Percentiles rank a stretch among this genome's conserved stretches.
phyloP scores from a whole-genome alignment of 805 yeast genomes.

The Myxozyma udenii region DNA sequence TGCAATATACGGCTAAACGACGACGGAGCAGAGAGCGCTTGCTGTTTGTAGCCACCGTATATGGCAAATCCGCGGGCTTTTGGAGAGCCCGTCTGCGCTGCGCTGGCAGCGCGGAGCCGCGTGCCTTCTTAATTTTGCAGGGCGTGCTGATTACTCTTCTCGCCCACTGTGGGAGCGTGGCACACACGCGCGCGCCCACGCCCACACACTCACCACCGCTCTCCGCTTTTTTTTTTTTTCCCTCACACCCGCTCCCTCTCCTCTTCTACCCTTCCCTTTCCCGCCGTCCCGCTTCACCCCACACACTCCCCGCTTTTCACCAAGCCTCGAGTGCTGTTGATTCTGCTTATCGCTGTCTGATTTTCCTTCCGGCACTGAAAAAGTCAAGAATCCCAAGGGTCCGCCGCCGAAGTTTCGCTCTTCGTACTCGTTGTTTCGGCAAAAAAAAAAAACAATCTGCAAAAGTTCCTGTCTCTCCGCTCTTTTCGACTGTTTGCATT shows the following conservation, averaged over 20 bases:
- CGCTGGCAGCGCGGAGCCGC: too few species aligned
- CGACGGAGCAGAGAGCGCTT: not conserved
- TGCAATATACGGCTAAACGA: not conserved
- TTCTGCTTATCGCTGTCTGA: not conserved
- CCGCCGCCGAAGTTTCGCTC: not conserved
- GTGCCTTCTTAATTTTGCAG: too few species aligned
- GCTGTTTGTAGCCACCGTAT: not conserved
- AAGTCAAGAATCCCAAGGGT: not conserved
- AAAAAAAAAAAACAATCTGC: slow-evolving; percentile 1
- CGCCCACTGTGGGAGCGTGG: too few species aligned
- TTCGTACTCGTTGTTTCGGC: not conserved
- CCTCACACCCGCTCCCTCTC: slow-evolving; percentile 5
- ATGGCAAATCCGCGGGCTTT: too few species aligned
- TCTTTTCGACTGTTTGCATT: slow-evolving; percentile 2
- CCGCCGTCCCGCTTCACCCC: not conserved
- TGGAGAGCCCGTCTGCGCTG: too few species aligned
- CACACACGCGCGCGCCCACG: not conserved
- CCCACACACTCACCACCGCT: not conserved
- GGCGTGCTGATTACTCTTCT: too few species aligned
- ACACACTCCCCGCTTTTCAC: not conserved
- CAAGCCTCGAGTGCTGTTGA: not conserved
- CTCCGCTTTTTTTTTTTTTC: slow-evolving; percentile 8
- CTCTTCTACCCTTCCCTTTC: slow-evolving; percentile 1
- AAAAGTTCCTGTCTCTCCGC: slow-evolving; percentile 1
- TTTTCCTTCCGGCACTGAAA: not conserved